Evolutionary conservation across 805 yeast species (phyloP), one percentile per base, ranked within the genome.

Genomic region (Myxozyma vanderwaltii): DNA sequence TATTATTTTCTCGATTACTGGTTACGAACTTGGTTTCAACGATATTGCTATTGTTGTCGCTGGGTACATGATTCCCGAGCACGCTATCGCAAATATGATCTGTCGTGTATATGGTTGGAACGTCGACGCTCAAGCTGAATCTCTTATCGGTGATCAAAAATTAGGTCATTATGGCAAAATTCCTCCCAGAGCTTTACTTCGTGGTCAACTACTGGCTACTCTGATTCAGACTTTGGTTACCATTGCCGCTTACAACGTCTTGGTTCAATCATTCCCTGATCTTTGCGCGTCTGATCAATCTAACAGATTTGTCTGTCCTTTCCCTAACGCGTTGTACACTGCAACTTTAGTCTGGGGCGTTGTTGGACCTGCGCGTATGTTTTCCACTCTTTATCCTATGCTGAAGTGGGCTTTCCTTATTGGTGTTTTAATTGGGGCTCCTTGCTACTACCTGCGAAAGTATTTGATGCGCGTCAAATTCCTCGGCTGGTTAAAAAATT

Each of bases 91-190:
- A 27, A 77, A 75, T 76, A 76, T 79, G 80, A 74, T 77, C 63
- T 75, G 79, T 72, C 84, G 84, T 71, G 80, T 86, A 7, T 80
- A 77, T 65, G 86, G 87, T 23, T 82, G 78, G 70, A 59, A 81
- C 65, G 77, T 83, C 44, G 79, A 79, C 53, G 70, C 70, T 12
- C 86, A 83, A 67, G 86, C 87, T 0, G 76, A 82, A 43, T 75
- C 77, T 55, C 83, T 78, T 67, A 75, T 82, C 35, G 75, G 78
- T 8, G 86, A 83, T 66, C 80, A 82, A 77, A 86, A 86, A 67
- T 69, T 82, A 69, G 88, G 82, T 1, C 88, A 86, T 61, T 86
- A 86, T 68, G 71, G 84, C 67, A 84, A 84, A 66, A 74, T 86
- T 26, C 83, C 87, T 0, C 90, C 89, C 0, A 75, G 84, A 60